These are phyloP conservation scores for Eugenia klotzschiana DNA, from an alignment of 441 rosid species.

Conservation along the genomic window DNA sequence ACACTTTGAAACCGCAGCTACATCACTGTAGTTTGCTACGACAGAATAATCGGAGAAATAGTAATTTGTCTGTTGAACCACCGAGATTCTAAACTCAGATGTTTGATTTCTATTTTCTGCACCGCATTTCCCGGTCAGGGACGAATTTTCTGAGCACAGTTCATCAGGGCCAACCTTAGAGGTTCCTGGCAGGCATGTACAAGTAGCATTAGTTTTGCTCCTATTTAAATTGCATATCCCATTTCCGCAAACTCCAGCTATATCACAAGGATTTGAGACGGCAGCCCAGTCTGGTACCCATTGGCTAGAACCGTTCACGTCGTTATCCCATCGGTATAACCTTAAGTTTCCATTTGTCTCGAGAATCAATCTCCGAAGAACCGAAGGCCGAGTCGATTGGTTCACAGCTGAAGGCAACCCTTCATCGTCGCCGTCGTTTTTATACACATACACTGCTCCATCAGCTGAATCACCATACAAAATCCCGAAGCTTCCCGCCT, in stretches of 20 bases:
- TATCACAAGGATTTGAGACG: conserved; percentile 71
- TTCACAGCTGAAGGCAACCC: conserved; percentile 27
- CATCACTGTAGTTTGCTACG: conserved; percentile 57
- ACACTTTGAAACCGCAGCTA: conserved; percentile 34
- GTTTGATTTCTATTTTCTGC: conserved; percentile 15
- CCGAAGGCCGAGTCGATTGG: conserved; percentile 19
- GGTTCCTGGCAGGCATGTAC: conserved; percentile 63
- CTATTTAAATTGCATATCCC: conserved; percentile 60
- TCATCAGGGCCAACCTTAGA: conserved; percentile 18
- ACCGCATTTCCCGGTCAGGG: conserved; percentile 28
- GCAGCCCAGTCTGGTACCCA: conserved; percentile 95
- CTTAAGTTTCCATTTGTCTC: conserved; percentile 71
- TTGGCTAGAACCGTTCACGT: conserved; percentile 58
- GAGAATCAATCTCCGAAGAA: conserved; percentile 47
- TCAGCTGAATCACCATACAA: conserved; percentile 60
- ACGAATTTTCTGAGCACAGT: conserved; percentile 31
- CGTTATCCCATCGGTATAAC: conserved; percentile 69
- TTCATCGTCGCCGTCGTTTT: conserved; percentile 40
- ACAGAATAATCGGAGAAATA: conserved; percentile 53
- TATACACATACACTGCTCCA: conserved; percentile 69
- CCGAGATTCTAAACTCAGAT: conserved; percentile 17
- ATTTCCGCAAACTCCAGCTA: conserved; percentile 76
- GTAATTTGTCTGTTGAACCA: conserved; percentile 64
- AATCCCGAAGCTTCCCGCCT: conserved; percentile 73
- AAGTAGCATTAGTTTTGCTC: conserved; percentile 62